A percentile compares a stretch with the other conserved stretches of the same genome.
These are phyloP conservation scores for Dryas drummondii DNA, from an alignment of 306 rosid species.

Conservation along the genomic window DNA sequence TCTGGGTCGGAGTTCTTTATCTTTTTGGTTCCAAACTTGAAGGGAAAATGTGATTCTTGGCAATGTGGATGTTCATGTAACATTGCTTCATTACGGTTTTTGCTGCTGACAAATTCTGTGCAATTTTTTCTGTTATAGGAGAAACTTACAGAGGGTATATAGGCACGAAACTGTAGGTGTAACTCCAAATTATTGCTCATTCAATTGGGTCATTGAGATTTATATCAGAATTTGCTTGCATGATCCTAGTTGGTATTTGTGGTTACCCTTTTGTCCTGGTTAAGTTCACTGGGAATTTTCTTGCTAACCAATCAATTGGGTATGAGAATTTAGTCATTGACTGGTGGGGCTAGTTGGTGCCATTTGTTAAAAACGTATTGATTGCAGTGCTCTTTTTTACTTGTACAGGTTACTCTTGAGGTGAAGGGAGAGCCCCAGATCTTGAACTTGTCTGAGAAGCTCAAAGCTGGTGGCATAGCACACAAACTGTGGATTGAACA, in stretches of 20 bases:
- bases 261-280: no score
- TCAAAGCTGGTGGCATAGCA: constrained; percentile 52
- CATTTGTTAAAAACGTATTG: background rate
- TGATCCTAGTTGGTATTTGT: background rate
- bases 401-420: constrained; percentile 71
- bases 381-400: background rate
- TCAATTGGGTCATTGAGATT: background rate
- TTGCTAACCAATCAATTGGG: background rate
- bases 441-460: constrained; percentile 67
- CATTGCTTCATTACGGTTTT: background rate
- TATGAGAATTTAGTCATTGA: background rate
- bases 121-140: background rate
- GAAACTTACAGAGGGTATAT: background rate
- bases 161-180: background rate
- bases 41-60: background rate
- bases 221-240: background rate
- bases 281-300: background rate
- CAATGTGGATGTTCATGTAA: background rate
- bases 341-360: background rate
- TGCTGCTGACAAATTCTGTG: background rate
- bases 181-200: background rate
- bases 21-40: background rate
- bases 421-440: constrained; percentile 80
- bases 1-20: background rate
- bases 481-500: constrained; percentile 86